Conservation (phyloP, 768 basidiomycete species). For the Lenzites betulinus region DNA sequence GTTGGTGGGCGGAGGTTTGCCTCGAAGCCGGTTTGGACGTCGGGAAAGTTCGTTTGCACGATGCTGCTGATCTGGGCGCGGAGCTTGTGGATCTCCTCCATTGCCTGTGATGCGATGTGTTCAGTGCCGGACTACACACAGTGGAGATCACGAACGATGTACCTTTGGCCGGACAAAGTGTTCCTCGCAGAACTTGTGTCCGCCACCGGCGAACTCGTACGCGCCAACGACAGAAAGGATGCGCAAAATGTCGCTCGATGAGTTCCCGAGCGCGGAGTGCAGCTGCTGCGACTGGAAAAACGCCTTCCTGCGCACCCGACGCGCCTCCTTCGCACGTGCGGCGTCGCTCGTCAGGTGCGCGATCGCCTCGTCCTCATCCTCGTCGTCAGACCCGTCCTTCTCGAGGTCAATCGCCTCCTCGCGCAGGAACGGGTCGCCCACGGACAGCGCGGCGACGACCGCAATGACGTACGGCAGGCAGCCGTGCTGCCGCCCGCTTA, state of each 20-base stretch:
- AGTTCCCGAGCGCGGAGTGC: slow-evolving; percentile 79
- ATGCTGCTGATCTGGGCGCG: slow-evolving; percentile 87
- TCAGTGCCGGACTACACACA: slow-evolving; percentile 9
- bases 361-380: slow-evolving; percentile 39
- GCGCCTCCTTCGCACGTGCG: slow-evolving; percentile 55
- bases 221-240: slow-evolving; percentile 94
- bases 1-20: slow-evolving; percentile 75
- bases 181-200: slow-evolving; percentile 76
- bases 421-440: slow-evolving; percentile 94
- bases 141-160: slow-evolving; percentile 17
- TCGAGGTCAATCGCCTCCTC: slow-evolving; percentile 62
- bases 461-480: slow-evolving; percentile 91
- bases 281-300: slow-evolving; percentile 81
- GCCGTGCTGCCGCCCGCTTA: slow-evolving; percentile 81
- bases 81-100: slow-evolving; percentile 98
- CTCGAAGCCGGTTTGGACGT: slow-evolving; percentile 57
- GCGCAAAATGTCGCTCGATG: slow-evolving; percentile 84
- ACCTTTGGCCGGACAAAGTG: slow-evolving; percentile 94
- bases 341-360: slow-evolving; percentile 49
- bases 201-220: slow-evolving; percentile 88
- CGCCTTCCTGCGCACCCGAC: slow-evolving; percentile 63
- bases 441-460: slow-evolving; percentile 87
- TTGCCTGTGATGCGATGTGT: slow-evolving; percentile 58
- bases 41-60: slow-evolving; percentile 76
- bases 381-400: slow-evolving; percentile 42